Evolutionary conservation across 805 yeast genomes (phyloP).

Genomic region (Starmerella geochares): DNA sequence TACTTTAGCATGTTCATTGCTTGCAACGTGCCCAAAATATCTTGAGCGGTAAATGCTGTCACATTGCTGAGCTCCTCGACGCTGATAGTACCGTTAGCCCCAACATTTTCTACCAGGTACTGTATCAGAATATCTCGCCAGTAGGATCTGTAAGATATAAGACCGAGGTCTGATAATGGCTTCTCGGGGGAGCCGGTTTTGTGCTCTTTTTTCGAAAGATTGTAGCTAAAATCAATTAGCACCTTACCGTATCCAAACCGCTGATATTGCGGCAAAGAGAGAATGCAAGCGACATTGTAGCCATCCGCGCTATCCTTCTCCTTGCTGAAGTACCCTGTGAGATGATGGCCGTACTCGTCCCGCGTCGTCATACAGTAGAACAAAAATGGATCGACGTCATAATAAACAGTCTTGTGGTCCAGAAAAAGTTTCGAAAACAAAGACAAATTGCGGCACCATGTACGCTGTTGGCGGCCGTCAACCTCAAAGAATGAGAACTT

Average conservation of each 20-base stretch:
- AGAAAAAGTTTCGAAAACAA: slow-evolving; percentile 77
- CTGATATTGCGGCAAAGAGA: slow-evolving; percentile 93
- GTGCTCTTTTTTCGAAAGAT: slow-evolving; percentile 74
- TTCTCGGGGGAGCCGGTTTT: slow-evolving; percentile 96
- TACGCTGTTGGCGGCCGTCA: slow-evolving; percentile 90
- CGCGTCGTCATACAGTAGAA: slow-evolving; percentile 91
- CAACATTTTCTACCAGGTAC: slow-evolving; percentile 50
- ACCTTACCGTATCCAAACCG: slow-evolving; percentile 88
- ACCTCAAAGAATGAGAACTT: slow-evolving; percentile 92
- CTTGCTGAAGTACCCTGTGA: slow-evolving; percentile 93
- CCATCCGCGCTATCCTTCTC: slow-evolving; percentile 94
- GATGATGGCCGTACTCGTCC: slow-evolving; percentile 85
- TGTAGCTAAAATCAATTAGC: slow-evolving; percentile 86
- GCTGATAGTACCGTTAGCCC: slow-evolving; percentile 52
- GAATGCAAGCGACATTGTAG: slow-evolving; percentile 93
- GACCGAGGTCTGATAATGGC: slow-evolving; percentile 89
- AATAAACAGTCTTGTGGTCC: slow-evolving; percentile 92
- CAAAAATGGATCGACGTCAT: slow-evolving; percentile 95
- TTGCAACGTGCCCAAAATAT: slow-evolving; percentile 84
- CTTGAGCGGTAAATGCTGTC: slow-evolving; percentile 94
- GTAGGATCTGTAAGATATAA: slow-evolving; percentile 83
- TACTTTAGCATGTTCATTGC: slow-evolving; percentile 82
- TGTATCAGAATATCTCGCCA: slow-evolving; percentile 89
- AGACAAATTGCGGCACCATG: slow-evolving; percentile 96
- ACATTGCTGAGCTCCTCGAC: slow-evolving; percentile 81